Evolutionary conservation across 768 basidiomycete genomes (phyloP), one percentile per base, ranked within the genome.

Genomic region (Lactarius tabidus): DNA sequence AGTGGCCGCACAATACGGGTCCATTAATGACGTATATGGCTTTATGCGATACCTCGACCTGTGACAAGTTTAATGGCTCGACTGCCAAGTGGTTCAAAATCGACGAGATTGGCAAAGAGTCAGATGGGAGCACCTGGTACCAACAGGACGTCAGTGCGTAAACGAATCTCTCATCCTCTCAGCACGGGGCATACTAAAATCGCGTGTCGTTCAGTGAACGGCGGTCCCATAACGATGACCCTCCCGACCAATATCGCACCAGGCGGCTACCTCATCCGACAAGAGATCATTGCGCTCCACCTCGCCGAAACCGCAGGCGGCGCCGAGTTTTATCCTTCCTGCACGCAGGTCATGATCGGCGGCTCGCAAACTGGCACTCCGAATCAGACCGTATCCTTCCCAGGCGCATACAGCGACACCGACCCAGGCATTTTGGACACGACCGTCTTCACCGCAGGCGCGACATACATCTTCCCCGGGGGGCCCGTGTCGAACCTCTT

Each of bases 261-360:
- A 3, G 91, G 91, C 6, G 83, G 87, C 69, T 92, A 92, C 74
- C 78, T 93, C 64, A 74, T 91, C 71, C 88, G 90, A 1, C 86
- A 90, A 73, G 90, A 93, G 73, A 87, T 92, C 74, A 86, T 92
- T 73, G 86, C 87, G 12, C 82, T 92, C 17, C 91, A 92, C 71
- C 80, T 86, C 54, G 90, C 81, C 7, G 78, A 72, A n/a, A 68
- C 71, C 2, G 12, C 71, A 20, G 85, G 85, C 6, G 88, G 88
- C 23, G 90, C 89, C 1, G 91, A 93, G 75, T 93, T 91, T 75
- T 93, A 93, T 73, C 86, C 88, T 0, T 82, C 84, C 31, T 93
- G 91, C 74, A 79, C 82, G 3, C 82, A 84, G 73, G n/a, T 78
- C 63, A 76, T 72, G 43, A 74, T 92, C 41, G 75, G 79, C 2